These are phyloP conservation scores for Thermothielavioides terrestris DNA, from an alignment of 495 filamentous ascomycete species.

Conservation along the genomic window DNA sequence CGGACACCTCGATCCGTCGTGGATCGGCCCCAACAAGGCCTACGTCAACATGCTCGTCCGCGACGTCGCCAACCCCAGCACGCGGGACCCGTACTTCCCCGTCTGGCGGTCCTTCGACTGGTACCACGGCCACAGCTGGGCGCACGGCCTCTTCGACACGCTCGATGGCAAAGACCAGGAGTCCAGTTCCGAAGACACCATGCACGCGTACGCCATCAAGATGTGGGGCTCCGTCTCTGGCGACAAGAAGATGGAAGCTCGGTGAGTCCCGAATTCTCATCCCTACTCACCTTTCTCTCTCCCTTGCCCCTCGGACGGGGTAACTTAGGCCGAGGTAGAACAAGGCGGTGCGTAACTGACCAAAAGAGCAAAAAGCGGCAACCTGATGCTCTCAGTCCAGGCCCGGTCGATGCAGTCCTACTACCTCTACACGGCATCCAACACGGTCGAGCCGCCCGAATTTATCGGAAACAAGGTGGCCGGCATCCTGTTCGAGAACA, in stretches of 20 bases:
- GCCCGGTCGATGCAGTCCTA: slow-evolving; percentile 64
- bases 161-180: slow-evolving; percentile 90
- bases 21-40: slow-evolving; percentile 62
- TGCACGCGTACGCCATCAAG: slow-evolving; percentile 83
- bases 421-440: slow-evolving; percentile 64
- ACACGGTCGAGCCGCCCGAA: slow-evolving; percentile 64
- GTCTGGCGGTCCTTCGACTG: slow-evolving; percentile 86
- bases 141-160: slow-evolving; percentile 87
- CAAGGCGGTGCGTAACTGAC: no score
- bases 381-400: slow-evolving; percentile 73
- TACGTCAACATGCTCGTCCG: slow-evolving; percentile 76
- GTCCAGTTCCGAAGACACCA: slow-evolving; percentile 81
- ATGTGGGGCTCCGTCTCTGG: slow-evolving; percentile 80
- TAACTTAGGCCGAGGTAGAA: no score
- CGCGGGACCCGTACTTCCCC: slow-evolving; percentile 68
- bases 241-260: slow-evolving; percentile 73
- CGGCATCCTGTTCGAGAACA: slow-evolving; percentile 96
- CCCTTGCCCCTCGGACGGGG: background rate
- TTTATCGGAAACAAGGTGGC: slow-evolving; percentile 82
- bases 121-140: slow-evolving; percentile 94
- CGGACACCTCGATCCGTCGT: slow-evolving; percentile 66
- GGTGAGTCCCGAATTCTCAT: slow-evolving; percentile 29
- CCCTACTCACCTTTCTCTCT: background rate
- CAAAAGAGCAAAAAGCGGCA: slow-evolving; percentile 40
- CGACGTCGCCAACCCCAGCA: slow-evolving; percentile 69